Base-by-base conservation (phyloP, 1,284 basidiomycete genomes). In the Trametes sp. region DNA sequence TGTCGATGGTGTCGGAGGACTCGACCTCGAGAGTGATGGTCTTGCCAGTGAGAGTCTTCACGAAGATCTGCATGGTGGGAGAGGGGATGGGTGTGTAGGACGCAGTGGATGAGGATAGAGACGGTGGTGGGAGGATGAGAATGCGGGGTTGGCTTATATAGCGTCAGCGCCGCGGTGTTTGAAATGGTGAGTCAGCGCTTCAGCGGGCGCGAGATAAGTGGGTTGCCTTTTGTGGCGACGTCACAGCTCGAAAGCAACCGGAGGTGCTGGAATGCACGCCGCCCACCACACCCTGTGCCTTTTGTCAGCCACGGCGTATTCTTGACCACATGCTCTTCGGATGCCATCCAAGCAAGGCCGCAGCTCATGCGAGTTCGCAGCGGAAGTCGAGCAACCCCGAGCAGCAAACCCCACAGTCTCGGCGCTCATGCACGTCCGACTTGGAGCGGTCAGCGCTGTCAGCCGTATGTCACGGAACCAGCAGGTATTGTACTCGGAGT, bases 1-100 rank as follows among this genome's bases (percentile, higher is more conserved):
- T 92, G 79, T 93, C 90, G 73, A 93, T 93, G 58, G 92, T 93
- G 79, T 94, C 91, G 11, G 87, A 90, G 29, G 90, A 92, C 80
- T 93, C 91, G 54, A 94, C 92, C 82, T 94, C 92, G 67, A 93
- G 86, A 61, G 92, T 93, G 81, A 95, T 94, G 62, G 93, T 93
- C 86, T 94, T 95, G 70, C 94, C 94, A 42, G 94, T 95, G 59
- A 95, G 81, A 65, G 87, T 89, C 80, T 93, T 93, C 28, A 93
- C 90, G 75, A 94, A 93, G 74, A 93, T 93, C 79, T 93, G 91
- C 92, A 93, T 93, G 59, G 42, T 74, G 52, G 26, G 38, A 19
- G 45, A 23, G 45, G 49, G 35, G 36, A 62, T 41, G 24, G 45
- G 59, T 53, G 50, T 54, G 49, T 35, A 59, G 33, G 41, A 42